A percentile compares a stretch with the other conserved stretches of the same genome.
phyloP scores from a whole-genome alignment of 2,329 filamentous ascomycete species.

The Sarocladiaceae sp. region DNA sequence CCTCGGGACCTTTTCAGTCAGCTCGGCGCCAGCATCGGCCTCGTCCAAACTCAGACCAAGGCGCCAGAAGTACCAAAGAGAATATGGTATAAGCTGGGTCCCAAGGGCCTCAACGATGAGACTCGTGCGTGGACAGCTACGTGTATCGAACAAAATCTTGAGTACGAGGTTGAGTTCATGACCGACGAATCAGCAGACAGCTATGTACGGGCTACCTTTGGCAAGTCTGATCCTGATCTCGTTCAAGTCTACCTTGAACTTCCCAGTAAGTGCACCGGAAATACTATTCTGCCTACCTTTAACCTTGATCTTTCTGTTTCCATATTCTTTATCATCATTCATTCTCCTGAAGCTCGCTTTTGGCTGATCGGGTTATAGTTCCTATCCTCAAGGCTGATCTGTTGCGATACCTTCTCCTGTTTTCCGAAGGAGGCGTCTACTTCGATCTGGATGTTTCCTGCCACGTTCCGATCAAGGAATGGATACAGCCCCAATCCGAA shows the following conservation, averaged over 20 bases:
- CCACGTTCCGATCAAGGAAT: constrained; percentile 18
- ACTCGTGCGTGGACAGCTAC: constrained; percentile 25
- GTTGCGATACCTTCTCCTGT: constrained; percentile 62
- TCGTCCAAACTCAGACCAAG: not conserved
- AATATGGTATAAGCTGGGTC: constrained; percentile 35
- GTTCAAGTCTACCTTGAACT: constrained; percentile 17
- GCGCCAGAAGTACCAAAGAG: constrained; percentile 15
- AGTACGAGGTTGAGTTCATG: constrained; percentile 21
- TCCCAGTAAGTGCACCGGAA: not conserved
- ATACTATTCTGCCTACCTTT: constrained; percentile 12
- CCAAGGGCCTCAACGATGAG: constrained; percentile 26
- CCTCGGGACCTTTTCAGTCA: not conserved
- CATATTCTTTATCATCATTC: no score
- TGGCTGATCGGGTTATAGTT: constrained; percentile 12
- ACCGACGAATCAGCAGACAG: constrained; percentile 17
- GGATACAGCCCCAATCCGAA: constrained; percentile 17
- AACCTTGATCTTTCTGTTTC: not conserved
- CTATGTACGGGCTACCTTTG: constrained; percentile 35
- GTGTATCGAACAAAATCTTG: constrained; percentile 23
- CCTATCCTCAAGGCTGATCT: constrained; percentile 54
- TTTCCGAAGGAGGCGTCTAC: constrained; percentile 70
- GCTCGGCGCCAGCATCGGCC: not conserved
- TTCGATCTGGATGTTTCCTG: constrained; percentile 33
- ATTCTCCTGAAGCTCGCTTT: no score
- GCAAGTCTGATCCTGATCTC: constrained; percentile 29